A percentile compares a stretch with the other conserved stretches of the same genome.
phyloP scores from a whole-genome alignment of 1,284 basidiomycete species.

The Leucoagaricus sp. region DNA sequence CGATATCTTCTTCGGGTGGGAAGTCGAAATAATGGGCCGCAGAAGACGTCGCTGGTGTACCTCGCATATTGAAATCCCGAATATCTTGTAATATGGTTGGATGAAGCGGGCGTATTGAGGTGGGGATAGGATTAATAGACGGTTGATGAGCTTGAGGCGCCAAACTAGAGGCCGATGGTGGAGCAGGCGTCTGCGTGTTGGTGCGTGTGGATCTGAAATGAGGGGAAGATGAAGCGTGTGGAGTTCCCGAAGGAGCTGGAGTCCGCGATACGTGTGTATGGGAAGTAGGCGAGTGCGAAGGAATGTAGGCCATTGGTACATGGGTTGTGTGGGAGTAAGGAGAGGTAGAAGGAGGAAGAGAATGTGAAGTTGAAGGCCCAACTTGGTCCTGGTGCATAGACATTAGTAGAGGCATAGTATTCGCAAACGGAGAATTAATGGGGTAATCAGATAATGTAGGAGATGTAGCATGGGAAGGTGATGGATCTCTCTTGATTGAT shows the following conservation, averaged over 20 bases:
- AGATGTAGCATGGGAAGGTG: conserved; percentile 21
- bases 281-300: not conserved
- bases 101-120: conserved; percentile 26
- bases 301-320: not conserved
- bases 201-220: not conserved
- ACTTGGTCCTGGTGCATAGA: conserved; percentile 14
- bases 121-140: too few relatives aligned
- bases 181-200: not conserved
- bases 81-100: conserved; percentile 33
- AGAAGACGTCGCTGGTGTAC: conserved; percentile 13
- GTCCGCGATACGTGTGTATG: not conserved
- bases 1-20: conserved; percentile 16
- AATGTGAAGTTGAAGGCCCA: not conserved
- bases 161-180: not conserved
- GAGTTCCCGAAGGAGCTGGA: too few relatives aligned
- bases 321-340: not conserved
- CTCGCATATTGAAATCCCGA: conserved; percentile 25
- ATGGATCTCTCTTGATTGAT: conserved; percentile 9
- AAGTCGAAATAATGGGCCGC: conserved; percentile 24
- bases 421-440: conserved; percentile 5
- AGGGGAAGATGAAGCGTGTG: not conserved
- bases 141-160: not conserved
- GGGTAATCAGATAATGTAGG: conserved; percentile 23
- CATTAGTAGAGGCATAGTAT: conserved; percentile 1
- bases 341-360: not conserved